A percentile compares a stretch with the other conserved stretches of the same genome.
phyloP scores from a whole-genome alignment of 768 basidiomycete species.

The Naganishia antarctica region DNA sequence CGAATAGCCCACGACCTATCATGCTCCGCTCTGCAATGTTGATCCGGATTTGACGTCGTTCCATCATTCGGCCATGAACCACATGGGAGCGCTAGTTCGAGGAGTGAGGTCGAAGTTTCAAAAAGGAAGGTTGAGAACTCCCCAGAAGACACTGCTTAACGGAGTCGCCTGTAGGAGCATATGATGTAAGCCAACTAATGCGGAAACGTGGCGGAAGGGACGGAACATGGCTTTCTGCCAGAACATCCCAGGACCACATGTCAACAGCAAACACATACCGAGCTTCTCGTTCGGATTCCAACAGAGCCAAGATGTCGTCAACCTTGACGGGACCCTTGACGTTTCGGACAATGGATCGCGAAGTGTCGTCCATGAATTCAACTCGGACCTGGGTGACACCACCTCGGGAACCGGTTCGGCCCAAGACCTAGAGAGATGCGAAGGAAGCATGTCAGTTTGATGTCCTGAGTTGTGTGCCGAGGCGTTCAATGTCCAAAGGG shows the following conservation, averaged over 20 bases:
- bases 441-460: neutral
- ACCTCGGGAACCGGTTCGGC: conserved; percentile 96
- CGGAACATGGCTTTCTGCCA: too few species aligned
- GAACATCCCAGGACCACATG: neutral
- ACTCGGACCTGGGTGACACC: conserved; percentile 99
- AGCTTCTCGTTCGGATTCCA: conserved; percentile 98
- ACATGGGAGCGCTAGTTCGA: neutral
- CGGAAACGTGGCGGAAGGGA: too few species aligned
- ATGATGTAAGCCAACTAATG: neutral
- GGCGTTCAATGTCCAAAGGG: too few species aligned
- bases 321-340: conserved; percentile 96
- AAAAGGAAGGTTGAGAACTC: neutral
- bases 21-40: conserved; percentile 1
- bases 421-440: conserved; percentile 77
- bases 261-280: conserved; percentile 61
- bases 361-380: conserved; percentile 96
- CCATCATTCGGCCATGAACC: neutral
- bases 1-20: neutral
- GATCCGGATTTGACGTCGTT: neutral
- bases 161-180: conserved; percentile 5
- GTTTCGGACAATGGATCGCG: conserved; percentile 94
- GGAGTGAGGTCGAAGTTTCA: neutral
- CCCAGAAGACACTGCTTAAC: conserved; percentile 11
- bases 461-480: too few species aligned
- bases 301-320: conserved; percentile 90